Evolutionary conservation across 306 rosid species (phyloP), one percentile per base, ranked within the genome.

Genomic region (Citrullus colocynthis): DNA sequence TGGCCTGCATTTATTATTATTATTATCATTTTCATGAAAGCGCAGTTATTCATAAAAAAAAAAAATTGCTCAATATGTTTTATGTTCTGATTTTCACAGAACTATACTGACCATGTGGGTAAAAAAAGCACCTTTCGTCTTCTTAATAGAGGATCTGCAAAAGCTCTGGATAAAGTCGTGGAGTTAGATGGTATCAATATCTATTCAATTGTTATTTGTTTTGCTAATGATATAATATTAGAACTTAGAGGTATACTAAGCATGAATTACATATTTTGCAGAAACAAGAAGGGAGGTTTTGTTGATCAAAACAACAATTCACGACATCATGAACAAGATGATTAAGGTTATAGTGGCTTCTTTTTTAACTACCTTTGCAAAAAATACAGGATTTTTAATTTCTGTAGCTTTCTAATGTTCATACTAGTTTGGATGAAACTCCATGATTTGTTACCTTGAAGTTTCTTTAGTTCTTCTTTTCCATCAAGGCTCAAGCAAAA

Each of bases 101-200:
- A 92, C 85, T 96, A 89, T 82, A 82, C 93, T 9, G 89, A 91
- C 11, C 83, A 91, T 30, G 99, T 89, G 85, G 99, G 99, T 62
- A 87, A 79, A 78, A 96, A 89, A 81, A 85, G 91, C 85, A 96
- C 97, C 1, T 96, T 92, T 81, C 99, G 99, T 76, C 98, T 96
- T 75, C 96, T 96, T 28, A 96, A 96, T 76, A 86, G 98, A 79
- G 99, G 99, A 81, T 96, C 99, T 45, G 98, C 99, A 42, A 92
- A 92, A 87, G 96, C 99, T 60, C 93, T 96, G 78, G 98, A 92
- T 83, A 96, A 91, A 92, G 99, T 92, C 57, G 93, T 76, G 15
- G 94, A 88, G 83, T 88, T 96, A 81, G 99, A 96, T 88, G 98
- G 99, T 96, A 91, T 74, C 60, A 36, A 44, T 62, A 70, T 56